These are phyloP conservation scores for Agrocybe pediades DNA, from an alignment of 768 basidiomycete genomes.

Conservation along the genomic window DNA sequence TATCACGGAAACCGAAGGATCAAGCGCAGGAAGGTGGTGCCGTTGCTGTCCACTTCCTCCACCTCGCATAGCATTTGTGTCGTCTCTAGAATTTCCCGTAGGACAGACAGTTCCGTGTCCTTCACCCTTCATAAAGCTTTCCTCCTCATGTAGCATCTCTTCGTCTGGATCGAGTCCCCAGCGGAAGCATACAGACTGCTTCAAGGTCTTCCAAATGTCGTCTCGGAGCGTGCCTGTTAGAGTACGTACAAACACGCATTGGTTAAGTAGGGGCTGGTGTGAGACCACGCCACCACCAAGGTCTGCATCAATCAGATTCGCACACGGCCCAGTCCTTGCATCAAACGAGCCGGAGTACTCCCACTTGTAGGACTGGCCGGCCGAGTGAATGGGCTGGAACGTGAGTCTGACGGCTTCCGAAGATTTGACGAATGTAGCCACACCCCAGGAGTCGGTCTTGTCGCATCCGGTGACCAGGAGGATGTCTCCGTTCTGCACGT, in stretches of 20 bases:
- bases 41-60: too few species aligned
- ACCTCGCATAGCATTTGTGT: too few species aligned
- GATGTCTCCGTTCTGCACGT: conserved; percentile 19
- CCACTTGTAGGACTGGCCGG: conserved; percentile 2
- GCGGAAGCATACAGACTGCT: not conserved
- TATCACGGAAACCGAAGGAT: too few species aligned
- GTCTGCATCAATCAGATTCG: not conserved
- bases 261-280: not conserved
- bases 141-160: not conserved
- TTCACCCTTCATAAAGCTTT: too few species aligned
- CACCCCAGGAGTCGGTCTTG: conserved; percentile 18
- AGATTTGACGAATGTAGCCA: conserved; percentile 13
- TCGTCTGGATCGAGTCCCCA: not conserved
- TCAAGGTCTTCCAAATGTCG: not conserved
- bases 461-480: conserved; percentile 19
- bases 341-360: conserved; percentile 7
- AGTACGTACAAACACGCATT: not conserved
- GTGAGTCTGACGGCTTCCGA: not conserved
- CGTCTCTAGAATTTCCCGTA: too few species aligned
- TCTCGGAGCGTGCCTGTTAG: conserved; percentile 7
- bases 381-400: conserved; percentile 1
- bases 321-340: conserved; percentile 1
- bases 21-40: too few species aligned
- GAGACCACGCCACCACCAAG: not conserved
- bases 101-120: too few species aligned